Conservation (phyloP, 345 rosid genomes). For the Acer negundo region DNA sequence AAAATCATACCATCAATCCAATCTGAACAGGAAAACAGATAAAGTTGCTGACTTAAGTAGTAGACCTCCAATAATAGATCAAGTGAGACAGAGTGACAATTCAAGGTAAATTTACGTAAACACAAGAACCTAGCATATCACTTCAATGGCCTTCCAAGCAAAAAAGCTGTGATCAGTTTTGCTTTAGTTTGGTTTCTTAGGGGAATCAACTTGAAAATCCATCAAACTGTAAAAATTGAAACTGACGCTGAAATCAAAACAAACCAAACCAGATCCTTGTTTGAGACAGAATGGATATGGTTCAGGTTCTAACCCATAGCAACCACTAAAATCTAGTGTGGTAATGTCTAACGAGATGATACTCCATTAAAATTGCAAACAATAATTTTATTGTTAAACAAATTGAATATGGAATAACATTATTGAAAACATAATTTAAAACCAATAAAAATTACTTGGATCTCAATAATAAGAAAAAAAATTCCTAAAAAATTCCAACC, state of each 20-base stretch:
- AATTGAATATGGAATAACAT: neutral
- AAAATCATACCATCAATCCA: neutral
- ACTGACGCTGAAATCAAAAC: neutral
- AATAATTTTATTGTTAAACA: too few relatives aligned
- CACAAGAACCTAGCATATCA: neutral
- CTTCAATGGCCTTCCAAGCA: neutral
- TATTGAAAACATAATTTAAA: neutral
- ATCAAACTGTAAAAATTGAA: neutral
- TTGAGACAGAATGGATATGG: neutral
- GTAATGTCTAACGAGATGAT: neutral
- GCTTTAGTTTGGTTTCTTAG: neutral
- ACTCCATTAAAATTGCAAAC: too few relatives aligned
- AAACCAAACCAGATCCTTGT: neutral
- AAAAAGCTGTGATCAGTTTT: too few relatives aligned
- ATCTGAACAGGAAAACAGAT: neutral
- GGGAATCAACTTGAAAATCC: neutral
- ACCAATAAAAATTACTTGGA: neutral
- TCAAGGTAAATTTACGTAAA: neutral
- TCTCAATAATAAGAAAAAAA: neutral
- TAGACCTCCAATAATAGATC: too few relatives aligned
- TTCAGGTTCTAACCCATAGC: neutral
- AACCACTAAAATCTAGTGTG: neutral
- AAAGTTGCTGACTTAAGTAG: too few relatives aligned
- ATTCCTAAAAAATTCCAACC: neutral
- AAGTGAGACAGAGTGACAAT: too few relatives aligned